phyloP scores from a whole-genome alignment of 352 stramenopile species.

The Globisporangium megalacanthum region DNA sequence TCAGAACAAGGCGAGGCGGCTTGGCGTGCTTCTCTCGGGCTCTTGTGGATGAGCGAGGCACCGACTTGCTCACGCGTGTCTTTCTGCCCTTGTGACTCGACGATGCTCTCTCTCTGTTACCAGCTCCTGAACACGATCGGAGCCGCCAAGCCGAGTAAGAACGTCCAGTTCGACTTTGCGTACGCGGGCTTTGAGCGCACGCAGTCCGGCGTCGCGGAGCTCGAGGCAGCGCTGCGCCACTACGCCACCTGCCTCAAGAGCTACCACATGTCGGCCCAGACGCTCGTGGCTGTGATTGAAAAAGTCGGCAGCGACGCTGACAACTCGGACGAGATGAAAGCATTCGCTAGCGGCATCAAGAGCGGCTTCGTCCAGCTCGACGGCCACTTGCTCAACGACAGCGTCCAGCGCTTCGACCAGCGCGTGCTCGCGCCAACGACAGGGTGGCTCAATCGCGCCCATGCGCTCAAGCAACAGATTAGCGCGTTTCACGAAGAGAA shows the following conservation, averaged over 20 bases:
- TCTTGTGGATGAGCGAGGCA: background rate
- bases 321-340: conserved; percentile 54
- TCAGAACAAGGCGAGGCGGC: conserved; percentile 52
- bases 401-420: conserved; percentile 45
- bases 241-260: conserved; percentile 57
- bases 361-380: conserved; percentile 56
- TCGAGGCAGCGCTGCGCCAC: conserved; percentile 45
- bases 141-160: conserved; percentile 69
- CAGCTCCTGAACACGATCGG: conserved; percentile 60
- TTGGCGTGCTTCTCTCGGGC: no score
- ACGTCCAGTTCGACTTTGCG: conserved; percentile 66
- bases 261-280: conserved; percentile 51
- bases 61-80: background rate
- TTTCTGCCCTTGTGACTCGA: background rate
- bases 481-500: conserved; percentile 59
- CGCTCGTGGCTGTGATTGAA: conserved; percentile 55
- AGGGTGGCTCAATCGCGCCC: conserved; percentile 51
- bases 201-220: conserved; percentile 28
- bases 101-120: background rate
- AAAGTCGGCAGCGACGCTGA: conserved; percentile 26
- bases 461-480: conserved; percentile 38
- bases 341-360: conserved; percentile 53
- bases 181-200: conserved; percentile 61
- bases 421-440: conserved; percentile 49
- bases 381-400: conserved; percentile 45